Base-by-base conservation (phyloP, 306 rosid genomes). In the Cicer cuneatum region DNA sequence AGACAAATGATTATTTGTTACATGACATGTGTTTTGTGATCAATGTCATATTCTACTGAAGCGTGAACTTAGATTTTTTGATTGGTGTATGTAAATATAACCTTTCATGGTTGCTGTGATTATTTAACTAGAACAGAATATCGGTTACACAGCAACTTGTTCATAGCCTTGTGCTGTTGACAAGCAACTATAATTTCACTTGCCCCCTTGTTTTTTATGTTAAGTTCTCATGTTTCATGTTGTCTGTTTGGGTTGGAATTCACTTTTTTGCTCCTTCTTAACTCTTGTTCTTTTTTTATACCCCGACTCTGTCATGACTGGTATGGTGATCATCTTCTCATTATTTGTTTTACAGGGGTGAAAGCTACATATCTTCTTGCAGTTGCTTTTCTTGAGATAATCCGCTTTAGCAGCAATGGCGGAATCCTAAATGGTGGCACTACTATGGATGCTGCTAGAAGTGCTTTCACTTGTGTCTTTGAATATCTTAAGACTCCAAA, bases 321-420 rank as follows among this genome's bases (percentile, higher is more conserved):
- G 46, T 48, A 47, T 56, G 73, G 11, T 73, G 61, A 16, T 69
- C 63, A 65, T 38, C 49, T 64, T 58, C 54, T 65, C 65, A 61
- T 67, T 58, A 35, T 60, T 63, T 66, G 63, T 43, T 71, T 80
- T 87, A 79, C 75, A 94, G 99, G 96, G n/a, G 99, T 94, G 75
- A 94, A 94, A 83, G 96, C 99, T 71, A 94, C 99, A 11, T 94
- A 94, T 86, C 99, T 94, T 83, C 99, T 94, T 73, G 99, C 99
- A 0, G 99, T 94, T 74, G 96, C 97, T 78, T 91, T 92, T 80
- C 86, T 91, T 61, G 99, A 94, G 89, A 94, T 90, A 61, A 94
- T 91, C 57, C 97, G 99, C 79, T 94, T 94, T 82, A 86, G 91
- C 85, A 91, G 98, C 82, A 94, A 94, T 76, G 98, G 98, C 18